phyloP scores from a whole-genome alignment of 192 early-diverging fungal genomes.

The Podila verticillata region DNA sequence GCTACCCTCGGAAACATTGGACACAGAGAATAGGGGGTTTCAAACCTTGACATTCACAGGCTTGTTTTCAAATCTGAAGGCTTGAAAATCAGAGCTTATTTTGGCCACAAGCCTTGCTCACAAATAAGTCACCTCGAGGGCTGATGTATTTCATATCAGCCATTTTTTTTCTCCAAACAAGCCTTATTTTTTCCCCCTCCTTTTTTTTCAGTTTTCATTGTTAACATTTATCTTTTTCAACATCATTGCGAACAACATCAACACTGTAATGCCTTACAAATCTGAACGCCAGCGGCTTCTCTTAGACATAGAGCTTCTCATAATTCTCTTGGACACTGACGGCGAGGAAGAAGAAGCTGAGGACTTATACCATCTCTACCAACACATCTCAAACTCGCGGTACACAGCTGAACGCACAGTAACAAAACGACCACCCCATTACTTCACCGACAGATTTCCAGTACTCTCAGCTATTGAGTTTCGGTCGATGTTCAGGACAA shows the following conservation, averaged over 20 bases:
- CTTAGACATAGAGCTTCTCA: background rate
- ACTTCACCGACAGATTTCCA: constrained; percentile 1
- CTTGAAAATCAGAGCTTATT: background rate
- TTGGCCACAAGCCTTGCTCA: background rate
- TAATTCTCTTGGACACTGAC: background rate
- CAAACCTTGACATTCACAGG: background rate
- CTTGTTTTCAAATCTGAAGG: background rate
- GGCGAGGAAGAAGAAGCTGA: background rate
- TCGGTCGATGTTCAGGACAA: constrained; percentile 16
- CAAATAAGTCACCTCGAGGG: background rate
- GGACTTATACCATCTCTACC: background rate
- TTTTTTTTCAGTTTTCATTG: no score
- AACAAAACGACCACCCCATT: background rate
- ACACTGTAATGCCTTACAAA: background rate
- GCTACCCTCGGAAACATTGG: no score
- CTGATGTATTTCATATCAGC: background rate
- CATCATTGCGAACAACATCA: background rate
- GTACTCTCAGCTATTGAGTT: constrained; percentile 9
- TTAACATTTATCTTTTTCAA: no score
- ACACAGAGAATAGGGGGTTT: background rate
- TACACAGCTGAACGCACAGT: background rate
- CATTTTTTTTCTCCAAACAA: background rate
- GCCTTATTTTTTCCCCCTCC: background rate
- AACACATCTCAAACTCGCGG: background rate
- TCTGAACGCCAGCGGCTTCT: background rate